These are phyloP conservation scores for Carex parvula DNA, from an alignment of 176 grass and related monocot species.

Conservation along the genomic window DNA sequence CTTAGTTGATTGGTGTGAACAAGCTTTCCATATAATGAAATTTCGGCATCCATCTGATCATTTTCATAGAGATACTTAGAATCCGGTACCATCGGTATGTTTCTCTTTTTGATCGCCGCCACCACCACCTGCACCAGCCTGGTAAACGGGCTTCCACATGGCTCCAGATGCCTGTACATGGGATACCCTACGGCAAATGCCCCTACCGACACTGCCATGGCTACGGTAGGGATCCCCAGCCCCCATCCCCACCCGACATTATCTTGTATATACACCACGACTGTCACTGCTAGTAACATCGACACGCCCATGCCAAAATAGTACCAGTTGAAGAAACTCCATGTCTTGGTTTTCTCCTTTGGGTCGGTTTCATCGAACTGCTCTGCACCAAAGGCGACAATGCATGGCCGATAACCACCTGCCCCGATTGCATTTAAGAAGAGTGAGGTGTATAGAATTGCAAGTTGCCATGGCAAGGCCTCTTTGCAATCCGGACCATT, in stretches of 20 bases:
- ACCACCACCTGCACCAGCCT: constrained; percentile 63
- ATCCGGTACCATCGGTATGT: constrained; percentile 5
- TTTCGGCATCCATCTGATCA: constrained; percentile 52
- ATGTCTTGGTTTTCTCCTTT: constrained; percentile 55
- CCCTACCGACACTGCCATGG: constrained; percentile 59
- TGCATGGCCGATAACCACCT: constrained; percentile 73
- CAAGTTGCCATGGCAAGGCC: constrained; percentile 55
- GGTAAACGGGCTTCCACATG: constrained; percentile 55
- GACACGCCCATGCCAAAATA: constrained; percentile 80
- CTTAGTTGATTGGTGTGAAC: constrained; percentile 67
- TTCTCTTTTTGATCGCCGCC: constrained; percentile 53
- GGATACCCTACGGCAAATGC: constrained; percentile 53
- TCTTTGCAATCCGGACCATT: constrained; percentile 35
- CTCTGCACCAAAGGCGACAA: constrained; percentile 77
- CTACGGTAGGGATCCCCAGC: constrained; percentile 57
- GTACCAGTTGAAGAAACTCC: constrained; percentile 97
- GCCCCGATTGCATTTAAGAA: constrained; percentile 61
- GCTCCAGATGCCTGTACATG: constrained; percentile 47
- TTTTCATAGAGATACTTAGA: constrained; percentile 41
- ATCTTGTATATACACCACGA: constrained; percentile 81
- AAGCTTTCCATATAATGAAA: constrained; percentile 81
- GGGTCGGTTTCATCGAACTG: constrained; percentile 72
- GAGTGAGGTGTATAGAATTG: constrained; percentile 52
- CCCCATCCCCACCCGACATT: constrained; percentile 86
- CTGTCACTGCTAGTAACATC: constrained; percentile 67